Evolutionary conservation across 805 yeast genomes (phyloP).

Genomic region (Zygosaccharomyces bailii): DNA sequence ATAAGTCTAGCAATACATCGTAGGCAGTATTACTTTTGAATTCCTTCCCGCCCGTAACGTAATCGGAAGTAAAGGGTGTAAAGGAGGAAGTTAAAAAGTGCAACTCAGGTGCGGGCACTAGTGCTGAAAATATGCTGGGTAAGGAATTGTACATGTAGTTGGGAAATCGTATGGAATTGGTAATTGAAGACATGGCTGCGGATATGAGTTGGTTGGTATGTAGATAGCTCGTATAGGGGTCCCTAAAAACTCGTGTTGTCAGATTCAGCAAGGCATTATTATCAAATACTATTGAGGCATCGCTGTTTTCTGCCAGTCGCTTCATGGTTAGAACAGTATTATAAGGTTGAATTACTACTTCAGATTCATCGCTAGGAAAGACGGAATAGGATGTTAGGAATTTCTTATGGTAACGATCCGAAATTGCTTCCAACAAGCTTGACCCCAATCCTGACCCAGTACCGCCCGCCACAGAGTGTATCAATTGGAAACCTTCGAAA

Average conservation of each 20-base stretch:
- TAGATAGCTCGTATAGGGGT: conserved; percentile 59
- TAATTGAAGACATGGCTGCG: conserved; percentile 75
- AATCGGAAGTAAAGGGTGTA: conserved; percentile 73
- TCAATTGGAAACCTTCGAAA: conserved; percentile 81
- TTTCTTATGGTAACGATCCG: conserved; percentile 81
- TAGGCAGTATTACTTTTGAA: conserved; percentile 67
- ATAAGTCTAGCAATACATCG: conserved; percentile 77
- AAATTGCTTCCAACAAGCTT: conserved; percentile 66
- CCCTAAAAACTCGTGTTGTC: conserved; percentile 59
- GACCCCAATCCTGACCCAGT: conserved; percentile 98
- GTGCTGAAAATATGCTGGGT: conserved; percentile 73
- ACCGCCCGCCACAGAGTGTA: conserved; percentile 97
- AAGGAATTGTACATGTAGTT: conserved; percentile 85
- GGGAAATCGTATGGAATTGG: conserved; percentile 88
- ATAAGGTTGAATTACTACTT: conserved; percentile 98
- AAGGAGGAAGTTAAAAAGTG: conserved; percentile 73
- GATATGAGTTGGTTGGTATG: conserved; percentile 85
- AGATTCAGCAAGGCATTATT: conserved; percentile 77
- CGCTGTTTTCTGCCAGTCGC: conserved; percentile 79
- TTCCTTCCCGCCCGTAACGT: conserved; percentile 54
- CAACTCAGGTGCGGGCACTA: conserved; percentile 81
- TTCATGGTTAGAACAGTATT: conserved; percentile 80
- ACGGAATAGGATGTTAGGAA: conserved; percentile 80
- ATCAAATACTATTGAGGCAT: conserved; percentile 85
- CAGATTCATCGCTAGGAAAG: conserved; percentile 78